Evolutionary conservation across 148 eudicot genomes (phyloP), one percentile per base, ranked within the genome.

Genomic region (Limonium bicolor): DNA sequence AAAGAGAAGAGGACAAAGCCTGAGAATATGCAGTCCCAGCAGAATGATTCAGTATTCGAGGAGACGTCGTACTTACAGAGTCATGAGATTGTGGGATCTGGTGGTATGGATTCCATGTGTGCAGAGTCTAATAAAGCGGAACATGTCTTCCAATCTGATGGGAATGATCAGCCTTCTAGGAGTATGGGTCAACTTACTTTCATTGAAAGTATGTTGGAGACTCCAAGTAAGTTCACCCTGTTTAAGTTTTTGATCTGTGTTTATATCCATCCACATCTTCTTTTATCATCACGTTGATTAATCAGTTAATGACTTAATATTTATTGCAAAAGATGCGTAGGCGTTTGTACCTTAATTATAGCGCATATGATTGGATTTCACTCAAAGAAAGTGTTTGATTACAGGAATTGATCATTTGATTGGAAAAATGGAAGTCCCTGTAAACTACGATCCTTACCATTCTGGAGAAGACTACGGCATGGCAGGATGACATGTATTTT

Each of bases 331-430:
- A n/a, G n/a, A n/a, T n/a, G n/a, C n/a, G n/a, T n/a, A n/a, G n/a
- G n/a, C n/a, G n/a, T n/a, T n/a, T n/a, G n/a, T n/a, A n/a, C n/a
- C n/a, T n/a, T n/a, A n/a, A n/a, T n/a, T n/a, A n/a, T n/a, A n/a
- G n/a, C n/a, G n/a, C n/a, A n/a, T n/a, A n/a, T n/a, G n/a, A n/a
- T n/a, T n/a, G n/a, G n/a, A n/a, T n/a, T n/a, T n/a, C n/a, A n/a
- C n/a, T n/a, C n/a, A n/a, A n/a, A n/a, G n/a, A n/a, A n/a, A n/a
- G 27, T 8, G 22, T 17, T 31, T 49, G 31, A 46, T 46, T 69
- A 61, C 70, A 80, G 82, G 88, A 59, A 66, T 80, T 17, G 88
- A 80, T 56, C 74, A 76, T 38, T 59, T 80, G 58, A 67, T 76
- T 9, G 77, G 70, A 30, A 80, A 80, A 63, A 72, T 76, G 70